A percentile compares a stretch with the other conserved stretches of the same genome.
phyloP scores from a whole-genome alignment of 495 filamentous ascomycete genomes.

The Mytilinidion resinicola region DNA sequence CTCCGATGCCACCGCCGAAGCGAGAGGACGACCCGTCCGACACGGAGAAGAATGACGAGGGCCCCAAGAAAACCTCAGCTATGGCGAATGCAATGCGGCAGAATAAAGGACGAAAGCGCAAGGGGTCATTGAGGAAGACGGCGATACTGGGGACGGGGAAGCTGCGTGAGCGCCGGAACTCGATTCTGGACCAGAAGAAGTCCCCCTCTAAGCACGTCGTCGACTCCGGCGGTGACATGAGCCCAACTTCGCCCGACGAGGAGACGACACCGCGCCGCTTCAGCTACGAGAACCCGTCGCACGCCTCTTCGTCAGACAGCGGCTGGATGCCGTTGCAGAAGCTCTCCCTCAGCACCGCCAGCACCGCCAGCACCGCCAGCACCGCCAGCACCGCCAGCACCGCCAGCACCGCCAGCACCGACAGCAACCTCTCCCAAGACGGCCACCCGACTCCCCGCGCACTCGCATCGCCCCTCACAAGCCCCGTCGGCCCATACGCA shows the following conservation, averaged over 20 bases:
- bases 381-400: conserved; percentile 3
- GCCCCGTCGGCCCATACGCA: conserved; percentile 56
- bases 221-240: background rate
- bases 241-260: conserved; percentile 11
- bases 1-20: conserved; percentile 39
- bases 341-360: conserved; percentile 7
- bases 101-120: conserved; percentile 63
- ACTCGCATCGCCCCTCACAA: conserved; percentile 41
- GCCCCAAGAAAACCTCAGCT: conserved; percentile 39
- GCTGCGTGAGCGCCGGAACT: conserved; percentile 24
- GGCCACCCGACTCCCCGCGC: conserved; percentile 25
- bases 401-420: background rate
- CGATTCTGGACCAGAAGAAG: conserved; percentile 5
- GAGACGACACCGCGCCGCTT: conserved; percentile 28
- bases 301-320: conserved; percentile 27
- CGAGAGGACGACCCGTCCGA: conserved; percentile 34
- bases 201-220: background rate
- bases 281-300: conserved; percentile 32
- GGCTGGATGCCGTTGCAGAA: conserved; percentile 20
- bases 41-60: conserved; percentile 37
- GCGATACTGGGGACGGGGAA: conserved; percentile 32
- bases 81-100: conserved; percentile 48
- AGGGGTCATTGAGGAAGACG: conserved; percentile 40
- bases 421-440: conserved; percentile 30
- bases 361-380: conserved; percentile 26